phyloP scores from a whole-genome alignment of 225 moss, liverwort and hornwort genomes.

The Polytrichum formosum region DNA sequence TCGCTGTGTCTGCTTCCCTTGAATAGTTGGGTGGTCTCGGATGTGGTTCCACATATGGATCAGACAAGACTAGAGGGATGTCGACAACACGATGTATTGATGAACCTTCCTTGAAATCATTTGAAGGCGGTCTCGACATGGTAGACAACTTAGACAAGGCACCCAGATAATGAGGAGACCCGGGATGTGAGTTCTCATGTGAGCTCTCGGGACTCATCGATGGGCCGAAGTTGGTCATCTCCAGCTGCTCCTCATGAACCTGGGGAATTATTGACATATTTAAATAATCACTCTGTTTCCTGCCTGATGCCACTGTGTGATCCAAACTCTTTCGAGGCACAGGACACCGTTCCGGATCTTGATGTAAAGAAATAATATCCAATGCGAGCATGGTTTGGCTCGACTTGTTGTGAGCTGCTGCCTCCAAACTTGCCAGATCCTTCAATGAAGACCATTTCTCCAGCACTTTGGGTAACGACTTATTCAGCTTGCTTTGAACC shows the following conservation, averaged over 20 bases:
- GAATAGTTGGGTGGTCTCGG: constrained; percentile 6
- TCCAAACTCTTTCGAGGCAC: constrained; percentile 13
- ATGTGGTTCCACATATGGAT: background rate
- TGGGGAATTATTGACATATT: constrained; percentile 10
- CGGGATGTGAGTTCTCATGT: constrained; percentile 14
- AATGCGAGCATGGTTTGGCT: constrained; percentile 19
- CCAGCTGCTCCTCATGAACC: constrained; percentile 24
- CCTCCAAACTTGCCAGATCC: constrained; percentile 15
- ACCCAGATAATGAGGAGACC: constrained; percentile 23
- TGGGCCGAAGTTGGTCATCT: constrained; percentile 30
- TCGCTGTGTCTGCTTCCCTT: background rate
- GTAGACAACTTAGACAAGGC: constrained; percentile 8
- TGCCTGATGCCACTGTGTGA: constrained; percentile 4
- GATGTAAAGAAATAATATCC: constrained; percentile 23
- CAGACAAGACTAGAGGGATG: constrained; percentile 13
- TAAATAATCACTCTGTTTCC: constrained; percentile 6
- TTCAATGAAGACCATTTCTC: constrained; percentile 26
- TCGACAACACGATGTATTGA: constrained; percentile 16
- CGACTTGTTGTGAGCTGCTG: constrained; percentile 1
- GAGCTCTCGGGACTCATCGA: constrained; percentile 37
- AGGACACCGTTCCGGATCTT: constrained; percentile 13
- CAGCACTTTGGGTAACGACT: constrained; percentile 30
- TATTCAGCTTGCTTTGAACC: constrained; percentile 43
- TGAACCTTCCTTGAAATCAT: background rate
- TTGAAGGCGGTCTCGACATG: constrained; percentile 1